These are phyloP conservation scores for Cordyceps militaris DNA, from an alignment of 2,329 filamentous ascomycete species.

Conservation along the genomic window DNA sequence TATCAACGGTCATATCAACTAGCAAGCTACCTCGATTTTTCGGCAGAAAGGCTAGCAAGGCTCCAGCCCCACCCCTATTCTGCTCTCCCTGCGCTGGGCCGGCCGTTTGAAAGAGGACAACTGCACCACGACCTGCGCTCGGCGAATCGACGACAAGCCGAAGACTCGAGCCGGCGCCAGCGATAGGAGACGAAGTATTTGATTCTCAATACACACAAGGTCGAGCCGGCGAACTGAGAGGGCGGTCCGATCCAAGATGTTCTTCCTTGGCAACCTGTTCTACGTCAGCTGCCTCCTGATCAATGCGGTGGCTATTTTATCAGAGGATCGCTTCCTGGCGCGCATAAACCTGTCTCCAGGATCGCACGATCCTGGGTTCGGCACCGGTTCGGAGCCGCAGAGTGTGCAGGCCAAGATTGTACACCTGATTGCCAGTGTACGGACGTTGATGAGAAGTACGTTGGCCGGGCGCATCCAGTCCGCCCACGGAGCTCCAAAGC, in stretches of 20 bases:
- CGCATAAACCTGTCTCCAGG: slow-evolving; percentile 66
- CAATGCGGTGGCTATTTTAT: slow-evolving; percentile 81
- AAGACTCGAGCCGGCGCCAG: background rate
- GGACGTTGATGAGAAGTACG: slow-evolving; percentile 79
- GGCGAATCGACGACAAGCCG: background rate
- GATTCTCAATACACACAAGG: no score
- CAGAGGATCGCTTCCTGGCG: slow-evolving; percentile 78
- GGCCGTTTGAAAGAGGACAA: no score
- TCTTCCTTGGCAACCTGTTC: slow-evolving; percentile 58
- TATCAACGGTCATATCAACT: background rate
- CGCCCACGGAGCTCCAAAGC: background rate
- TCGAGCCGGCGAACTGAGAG: background rate
- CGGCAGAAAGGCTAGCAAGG: background rate
- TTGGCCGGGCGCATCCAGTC: slow-evolving; percentile 27
- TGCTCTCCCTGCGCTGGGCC: background rate
- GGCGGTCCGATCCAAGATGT: slow-evolving; percentile 35
- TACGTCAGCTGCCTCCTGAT: slow-evolving; percentile 74
- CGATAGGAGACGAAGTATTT: background rate
- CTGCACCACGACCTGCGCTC: background rate
- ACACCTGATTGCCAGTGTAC: slow-evolving; percentile 74
- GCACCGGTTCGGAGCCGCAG: slow-evolving; percentile 51
- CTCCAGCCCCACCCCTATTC: slow-evolving; percentile 2
- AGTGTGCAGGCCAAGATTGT: slow-evolving; percentile 75
- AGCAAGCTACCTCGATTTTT: background rate
- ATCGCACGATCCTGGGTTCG: slow-evolving; percentile 63